Conservation (phyloP, 1,139 yeast species). For the Pneumocystis murina region DNA sequence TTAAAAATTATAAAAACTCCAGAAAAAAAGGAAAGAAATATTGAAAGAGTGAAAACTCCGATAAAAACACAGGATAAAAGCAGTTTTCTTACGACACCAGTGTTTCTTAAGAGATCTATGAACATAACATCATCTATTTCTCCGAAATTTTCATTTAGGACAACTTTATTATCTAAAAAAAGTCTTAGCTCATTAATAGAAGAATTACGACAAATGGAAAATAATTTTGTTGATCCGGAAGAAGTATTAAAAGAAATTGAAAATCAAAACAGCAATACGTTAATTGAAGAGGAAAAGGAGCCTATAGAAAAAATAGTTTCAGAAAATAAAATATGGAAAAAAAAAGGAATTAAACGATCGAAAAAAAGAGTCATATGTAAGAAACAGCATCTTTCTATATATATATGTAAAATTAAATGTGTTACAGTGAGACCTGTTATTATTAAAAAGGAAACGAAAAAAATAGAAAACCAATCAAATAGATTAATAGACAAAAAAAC, state of each 20-base stretch:
- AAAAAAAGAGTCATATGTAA: neutral
- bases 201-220: constrained; percentile 14
- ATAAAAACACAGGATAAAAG: constrained; percentile 3
- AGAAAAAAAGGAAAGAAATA: neutral
- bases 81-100: constrained; percentile 22
- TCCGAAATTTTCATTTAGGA: constrained; percentile 22
- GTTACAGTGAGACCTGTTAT: neutral
- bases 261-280: neutral
- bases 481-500: neutral
- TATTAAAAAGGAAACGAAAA: neutral
- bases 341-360: neutral
- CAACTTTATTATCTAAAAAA: neutral
- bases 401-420: neutral
- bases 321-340: neutral
- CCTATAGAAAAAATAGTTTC: neutral
- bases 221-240: constrained; percentile 12
- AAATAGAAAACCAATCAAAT: neutral
- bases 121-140: constrained; percentile 29
- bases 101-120: constrained; percentile 21
- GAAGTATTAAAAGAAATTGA: constrained; percentile 12
- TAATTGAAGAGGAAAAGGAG: neutral
- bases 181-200: constrained; percentile 15
- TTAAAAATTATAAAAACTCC: neutral
- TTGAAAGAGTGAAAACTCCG: constrained; percentile 21
- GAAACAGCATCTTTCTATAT: neutral